Evolutionary conservation across 805 yeast species (phyloP).

Genomic region (Metahyphopichia silvanorum): DNA sequence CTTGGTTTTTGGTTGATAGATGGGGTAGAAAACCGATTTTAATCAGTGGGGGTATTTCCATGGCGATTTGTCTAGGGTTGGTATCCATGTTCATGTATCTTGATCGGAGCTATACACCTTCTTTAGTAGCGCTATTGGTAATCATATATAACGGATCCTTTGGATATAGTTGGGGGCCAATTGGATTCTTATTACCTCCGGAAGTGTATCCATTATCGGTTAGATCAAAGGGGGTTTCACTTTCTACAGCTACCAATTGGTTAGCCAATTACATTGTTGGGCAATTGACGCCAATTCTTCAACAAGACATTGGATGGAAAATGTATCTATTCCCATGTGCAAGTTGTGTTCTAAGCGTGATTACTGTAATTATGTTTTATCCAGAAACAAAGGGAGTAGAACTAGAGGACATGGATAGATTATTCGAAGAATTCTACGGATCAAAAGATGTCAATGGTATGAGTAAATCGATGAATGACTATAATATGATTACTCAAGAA

Average conservation of each 20-base stretch:
- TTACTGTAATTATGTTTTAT: slow-evolving; percentile 32
- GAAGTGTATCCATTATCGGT: slow-evolving; percentile 43
- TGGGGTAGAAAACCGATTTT: slow-evolving; percentile 47
- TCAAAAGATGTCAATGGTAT: slow-evolving; percentile 8
- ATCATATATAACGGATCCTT: slow-evolving; percentile 41
- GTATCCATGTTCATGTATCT: slow-evolving; percentile 34
- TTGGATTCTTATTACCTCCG: slow-evolving; percentile 43
- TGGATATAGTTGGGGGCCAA: slow-evolving; percentile 47
- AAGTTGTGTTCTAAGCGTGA: slow-evolving; percentile 32
- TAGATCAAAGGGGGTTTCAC: slow-evolving; percentile 41
- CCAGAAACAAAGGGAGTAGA: slow-evolving; percentile 47
- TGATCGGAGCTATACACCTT: slow-evolving; percentile 30
- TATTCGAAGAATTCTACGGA: slow-evolving; percentile 32
- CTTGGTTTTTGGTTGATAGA: slow-evolving; percentile 43
- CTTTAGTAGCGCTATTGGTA: slow-evolving; percentile 38
- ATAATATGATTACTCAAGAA: neutral
- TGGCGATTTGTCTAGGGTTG: slow-evolving; percentile 33
- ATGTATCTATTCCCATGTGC: slow-evolving; percentile 39
- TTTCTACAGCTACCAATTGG: slow-evolving; percentile 46
- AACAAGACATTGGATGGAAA: slow-evolving; percentile 37
- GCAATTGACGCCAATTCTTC: slow-evolving; percentile 41
- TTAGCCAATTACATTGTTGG: slow-evolving; percentile 44
- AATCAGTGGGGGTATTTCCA: slow-evolving; percentile 36
- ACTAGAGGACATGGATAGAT: slow-evolving; percentile 38
- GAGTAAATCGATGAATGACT: slow-evolving; percentile 1